Conservation (phyloP, 139 green algal species). For the Pleodorina starrii region DNA sequence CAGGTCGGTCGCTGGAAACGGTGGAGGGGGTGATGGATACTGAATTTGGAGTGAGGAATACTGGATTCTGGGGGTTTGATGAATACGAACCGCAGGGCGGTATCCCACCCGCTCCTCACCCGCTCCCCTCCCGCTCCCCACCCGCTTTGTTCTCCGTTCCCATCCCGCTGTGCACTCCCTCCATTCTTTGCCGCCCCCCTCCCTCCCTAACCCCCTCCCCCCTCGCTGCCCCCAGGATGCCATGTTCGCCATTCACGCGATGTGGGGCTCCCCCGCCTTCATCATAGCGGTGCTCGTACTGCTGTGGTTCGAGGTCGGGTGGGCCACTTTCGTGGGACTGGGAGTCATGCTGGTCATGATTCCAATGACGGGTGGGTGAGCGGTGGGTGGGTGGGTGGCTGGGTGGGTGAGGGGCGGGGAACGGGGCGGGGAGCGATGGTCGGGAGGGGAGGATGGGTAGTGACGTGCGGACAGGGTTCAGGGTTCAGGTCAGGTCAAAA, state of each 20-base stretch:
- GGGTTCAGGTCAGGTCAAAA: too few species aligned
- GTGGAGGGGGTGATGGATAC: too few species aligned
- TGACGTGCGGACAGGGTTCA: too few species aligned
- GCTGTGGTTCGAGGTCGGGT: conserved; percentile 87
- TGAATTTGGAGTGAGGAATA: too few species aligned
- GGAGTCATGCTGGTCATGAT: conserved; percentile 82
- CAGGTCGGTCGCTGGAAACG: conserved; percentile 17
- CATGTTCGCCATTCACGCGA: conserved; percentile 72
- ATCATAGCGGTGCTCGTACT: conserved; percentile 86
- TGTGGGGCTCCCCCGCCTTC: conserved; percentile 80
- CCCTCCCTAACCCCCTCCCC: not conserved
- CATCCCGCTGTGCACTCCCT: not conserved
- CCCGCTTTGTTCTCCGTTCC: too few species aligned
- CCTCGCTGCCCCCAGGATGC: conserved; percentile 69
- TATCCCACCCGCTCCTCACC: too few species aligned
- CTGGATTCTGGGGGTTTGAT: not conserved
- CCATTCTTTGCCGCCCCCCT: not conserved
- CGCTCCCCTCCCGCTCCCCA: too few species aligned
- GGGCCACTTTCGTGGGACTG: conserved; percentile 92
- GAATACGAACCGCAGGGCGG: too few species aligned
- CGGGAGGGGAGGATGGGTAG: too few species aligned
- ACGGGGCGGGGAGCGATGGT: not conserved
- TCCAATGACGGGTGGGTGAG: conserved; percentile 71
- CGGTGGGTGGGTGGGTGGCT: not conserved
- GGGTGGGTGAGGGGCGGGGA: not conserved